Evolutionary conservation across 2,329 filamentous ascomycete genomes (phyloP), one percentile per base, ranked within the genome.

Genomic region (Exophiala bonariae): DNA sequence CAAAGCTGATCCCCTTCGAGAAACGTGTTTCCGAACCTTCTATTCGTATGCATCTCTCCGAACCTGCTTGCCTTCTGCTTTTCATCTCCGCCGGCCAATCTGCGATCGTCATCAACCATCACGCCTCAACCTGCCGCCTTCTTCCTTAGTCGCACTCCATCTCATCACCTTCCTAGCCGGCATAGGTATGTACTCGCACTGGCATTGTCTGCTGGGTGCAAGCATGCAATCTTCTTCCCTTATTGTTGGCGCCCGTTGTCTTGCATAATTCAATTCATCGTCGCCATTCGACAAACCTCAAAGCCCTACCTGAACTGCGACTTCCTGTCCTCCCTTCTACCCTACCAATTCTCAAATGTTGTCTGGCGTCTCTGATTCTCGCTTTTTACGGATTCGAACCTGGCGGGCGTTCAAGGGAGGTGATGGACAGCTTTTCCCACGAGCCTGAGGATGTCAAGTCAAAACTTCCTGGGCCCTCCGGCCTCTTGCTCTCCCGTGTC

Each of bases 121-220:
- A 26, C 11, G 4, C 30, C 33, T 8, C 26, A 10, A 17, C 40
- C 20, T 34, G 28, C 31, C 18, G 22, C 40, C 26, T 31, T 9
- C 43, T 40, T 40, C 33, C 28, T 39, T 47, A 45, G 42, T 34
- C 32, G 42, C 48, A 43, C n/a, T 40, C 34, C 38, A 11, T 26
- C 23, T 26, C 23, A 26, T 26, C 23, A 26, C 11, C 35, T 35
- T 31, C 46, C 33, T 47, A 33, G 43, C 46, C 39, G 28, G 41
- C 50, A 38, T 54, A 50, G 50, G 50, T 33, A 54, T 54, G 50
- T 42, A 20, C 35, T 50, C 41, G 39, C 47, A 39, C 47, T 44
- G 47, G 47, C 43, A 34, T 42, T 35, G 26, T 30, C 48, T 44
- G 47, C 41, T 45, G n/a, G 18, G 37, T 33, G 51, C 44, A 37